These are phyloP conservation scores for Leccinum olivaceopallidum DNA, from an alignment of 768 basidiomycete genomes.

Conservation along the genomic window DNA sequence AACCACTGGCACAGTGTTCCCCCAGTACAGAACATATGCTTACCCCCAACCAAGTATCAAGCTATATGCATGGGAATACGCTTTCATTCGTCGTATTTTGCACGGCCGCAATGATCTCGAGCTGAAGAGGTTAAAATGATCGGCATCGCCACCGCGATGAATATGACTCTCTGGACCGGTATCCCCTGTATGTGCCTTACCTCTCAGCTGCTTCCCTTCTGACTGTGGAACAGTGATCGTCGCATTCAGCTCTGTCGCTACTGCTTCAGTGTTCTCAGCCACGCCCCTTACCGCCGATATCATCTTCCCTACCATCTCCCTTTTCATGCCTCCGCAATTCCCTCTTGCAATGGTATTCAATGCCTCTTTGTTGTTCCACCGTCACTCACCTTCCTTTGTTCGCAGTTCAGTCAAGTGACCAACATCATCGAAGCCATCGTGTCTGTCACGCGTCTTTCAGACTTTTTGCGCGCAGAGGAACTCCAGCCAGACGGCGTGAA, in stretches of 20 bases:
- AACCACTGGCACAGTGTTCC: not conserved
- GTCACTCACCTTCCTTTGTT: slow-evolving; percentile 3
- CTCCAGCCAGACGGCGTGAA: slow-evolving; percentile 78
- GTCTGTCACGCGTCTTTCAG: slow-evolving; percentile 74
- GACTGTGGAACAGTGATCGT: slow-evolving; percentile 52
- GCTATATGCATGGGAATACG: slow-evolving; percentile 93
- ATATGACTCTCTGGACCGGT: slow-evolving; percentile 63
- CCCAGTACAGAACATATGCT: not conserved
- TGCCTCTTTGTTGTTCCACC: not conserved
- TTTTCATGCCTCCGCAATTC: slow-evolving; percentile 87
- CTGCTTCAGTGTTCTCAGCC: slow-evolving; percentile 59
- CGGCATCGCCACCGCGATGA: slow-evolving; percentile 66
- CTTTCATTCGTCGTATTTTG: slow-evolving; percentile 79
- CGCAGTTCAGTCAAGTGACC: slow-evolving; percentile 68
- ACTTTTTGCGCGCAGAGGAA: slow-evolving; percentile 77
- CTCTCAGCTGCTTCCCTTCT: not conserved
- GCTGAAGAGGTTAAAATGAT: slow-evolving; percentile 78
- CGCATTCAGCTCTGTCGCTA: slow-evolving; percentile 80
- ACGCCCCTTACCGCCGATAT: slow-evolving; percentile 83
- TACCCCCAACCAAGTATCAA: slow-evolving; percentile 64
- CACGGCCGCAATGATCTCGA: slow-evolving; percentile 82
- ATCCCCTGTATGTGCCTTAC: slow-evolving; percentile 47
- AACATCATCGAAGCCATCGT: slow-evolving; percentile 87
- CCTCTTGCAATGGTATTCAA: slow-evolving; percentile 75
- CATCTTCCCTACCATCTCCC: slow-evolving; percentile 93